Base-by-base conservation (phyloP, 2,329 filamentous ascomycete genomes). In the Colletotrichum sp. region DNA sequence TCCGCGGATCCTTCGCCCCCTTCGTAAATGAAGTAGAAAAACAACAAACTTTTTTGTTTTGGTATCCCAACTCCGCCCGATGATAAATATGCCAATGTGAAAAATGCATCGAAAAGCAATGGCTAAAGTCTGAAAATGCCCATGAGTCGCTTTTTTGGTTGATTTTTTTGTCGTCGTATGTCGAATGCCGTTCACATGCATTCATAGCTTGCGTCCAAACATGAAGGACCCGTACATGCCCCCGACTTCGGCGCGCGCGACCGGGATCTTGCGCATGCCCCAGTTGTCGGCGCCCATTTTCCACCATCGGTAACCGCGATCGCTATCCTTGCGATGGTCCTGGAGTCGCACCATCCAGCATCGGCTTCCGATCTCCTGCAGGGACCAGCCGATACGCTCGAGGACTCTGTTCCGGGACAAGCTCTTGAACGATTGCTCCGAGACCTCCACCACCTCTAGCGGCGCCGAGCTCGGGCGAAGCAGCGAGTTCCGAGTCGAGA, bases 231-330 rank as follows among this genome's bases (percentile, higher is more conserved):
- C 97, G 82, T 99, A 98, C 82, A 98, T 98, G 77, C 95, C 95
- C 80, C 98, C 97, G 30, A 99, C 94, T 84, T 99, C 96, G 69
- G 96, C 95, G 81, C 93, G 92, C 30, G 95, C 95, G 79, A 99
- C 93, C n/a, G 96, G 98, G 57, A 99, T 90, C 87, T 99, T 97
- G 77, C 94, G 90, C 92, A 96, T 96, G 49, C 95, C 95, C 95
- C 95, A 96, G 86, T 92, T 95, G 80, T 92, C 91, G 65, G 95
- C 95, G 36, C 95, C 95, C 93, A 95, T 94, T 87, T 97, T 97
- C 95, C 95, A 97, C 80, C 87, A 86, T 36, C 93, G 88, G 63
- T 87, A 84, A 3, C 92, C 92, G 79, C 93, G 90, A 81, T 94
- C 92, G 71, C 86, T 83, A 71, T 84, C 82, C 77, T 87, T 86